Base-by-base conservation (phyloP, 1,284 basidiomycete genomes). In the Coriolopsis trogii region DNA sequence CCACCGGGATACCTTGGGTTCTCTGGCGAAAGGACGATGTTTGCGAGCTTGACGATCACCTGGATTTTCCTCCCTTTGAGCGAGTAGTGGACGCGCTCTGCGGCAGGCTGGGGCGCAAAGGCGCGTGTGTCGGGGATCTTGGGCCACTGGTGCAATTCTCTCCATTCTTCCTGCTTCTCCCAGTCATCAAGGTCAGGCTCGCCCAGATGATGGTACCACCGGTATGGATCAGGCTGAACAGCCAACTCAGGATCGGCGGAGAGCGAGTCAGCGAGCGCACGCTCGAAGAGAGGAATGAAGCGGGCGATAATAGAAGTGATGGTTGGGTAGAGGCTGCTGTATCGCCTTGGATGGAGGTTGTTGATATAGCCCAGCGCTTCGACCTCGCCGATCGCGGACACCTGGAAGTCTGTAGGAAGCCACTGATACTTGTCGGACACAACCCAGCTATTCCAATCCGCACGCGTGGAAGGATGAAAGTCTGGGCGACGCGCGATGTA, bases 11-110 rank as follows among this genome's bases (percentile, higher is more conserved):
- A 73, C 26, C 48, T 36, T 3, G 71, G 69, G 33, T 66, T 65
- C 36, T 79, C 76, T 0, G 79, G 78, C 0, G 76, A 77, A 29
- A 78, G 59, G 15, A 73, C 64, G 46, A 81, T 78, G 55, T 76
- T 78, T 0, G 77, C 75, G 5, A 81, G 66, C 61, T 82, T 82
- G 43, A 79, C 73, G 48, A 82, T 80, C 8, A 81, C 64, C 55
- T 81, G 80, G 8, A 79, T 45, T 2, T 45, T 66, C 18, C 51
- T 50, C 6, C 66, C 69, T 1, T 46, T 38, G 4, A 69, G 44
- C 15, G 40, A 21, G 31, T 49, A 48, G 6, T 52, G 28, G 15
- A 51, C 20, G 38, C 46, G 37, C 3, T 38, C 40, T 1, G 49
- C 56, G 23, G 25, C 8, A 6, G 16, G 6, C 3, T 41, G 38